Percentiles rank a stretch among this genome's conserved stretches.
Conservation (phyloP, 768 basidiomycete genomes). For the Phaeolepiota aurea region DNA sequence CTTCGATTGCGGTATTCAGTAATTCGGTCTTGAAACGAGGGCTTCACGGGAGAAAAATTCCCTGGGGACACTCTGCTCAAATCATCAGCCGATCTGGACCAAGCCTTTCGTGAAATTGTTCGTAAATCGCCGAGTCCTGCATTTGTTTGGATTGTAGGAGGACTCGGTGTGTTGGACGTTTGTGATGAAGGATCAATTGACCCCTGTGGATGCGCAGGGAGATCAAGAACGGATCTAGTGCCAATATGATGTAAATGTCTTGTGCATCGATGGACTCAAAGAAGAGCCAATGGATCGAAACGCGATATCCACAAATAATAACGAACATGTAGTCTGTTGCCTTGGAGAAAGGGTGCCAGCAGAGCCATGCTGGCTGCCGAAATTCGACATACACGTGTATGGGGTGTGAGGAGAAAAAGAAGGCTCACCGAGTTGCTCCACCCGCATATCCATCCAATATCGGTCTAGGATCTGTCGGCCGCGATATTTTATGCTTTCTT, state of each 20-base stretch:
- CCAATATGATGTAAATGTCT: background rate
- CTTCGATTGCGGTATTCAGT: constrained; percentile 58
- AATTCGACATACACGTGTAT: too few relatives aligned
- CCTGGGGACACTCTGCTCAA: constrained; percentile 43
- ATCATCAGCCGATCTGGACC: constrained; percentile 80
- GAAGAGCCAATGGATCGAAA: too few relatives aligned
- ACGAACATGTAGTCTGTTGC: too few relatives aligned
- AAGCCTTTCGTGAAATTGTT: constrained; percentile 58
- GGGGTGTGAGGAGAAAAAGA: too few relatives aligned
- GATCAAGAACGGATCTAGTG: constrained; percentile 57
- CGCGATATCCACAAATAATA: too few relatives aligned
- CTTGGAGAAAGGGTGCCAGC: too few relatives aligned
- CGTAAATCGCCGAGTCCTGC: constrained; percentile 59
- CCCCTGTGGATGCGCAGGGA: constrained; percentile 36
- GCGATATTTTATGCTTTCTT: constrained; percentile 75
- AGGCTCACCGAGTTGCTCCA: constrained; percentile 44
- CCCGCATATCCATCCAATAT: constrained; percentile 51
- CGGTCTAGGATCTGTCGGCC: constrained; percentile 76
- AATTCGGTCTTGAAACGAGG: constrained; percentile 53
- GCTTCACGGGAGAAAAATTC: constrained; percentile 29
- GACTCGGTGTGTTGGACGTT: constrained; percentile 30
- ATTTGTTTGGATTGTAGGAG: constrained; percentile 12
- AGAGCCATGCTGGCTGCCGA: too few relatives aligned
- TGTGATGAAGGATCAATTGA: constrained; percentile 31
- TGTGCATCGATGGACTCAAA: background rate